These are phyloP conservation scores for Acacia concinna DNA, from an alignment of 331 rosid genomes.

Conservation along the genomic window DNA sequence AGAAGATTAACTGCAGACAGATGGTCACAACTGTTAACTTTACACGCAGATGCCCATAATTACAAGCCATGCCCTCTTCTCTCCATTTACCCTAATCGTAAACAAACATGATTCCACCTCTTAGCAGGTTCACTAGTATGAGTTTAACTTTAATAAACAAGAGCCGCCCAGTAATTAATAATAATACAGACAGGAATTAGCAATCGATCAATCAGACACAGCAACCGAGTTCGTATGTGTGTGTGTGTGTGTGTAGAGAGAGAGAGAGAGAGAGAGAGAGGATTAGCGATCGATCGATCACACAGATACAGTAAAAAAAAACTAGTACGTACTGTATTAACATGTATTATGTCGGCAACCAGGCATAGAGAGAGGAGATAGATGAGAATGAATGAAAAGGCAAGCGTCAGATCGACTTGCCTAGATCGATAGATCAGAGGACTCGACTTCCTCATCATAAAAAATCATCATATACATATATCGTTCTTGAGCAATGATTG, in stretches of 20 bases:
- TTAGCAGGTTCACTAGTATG: not conserved
- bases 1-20: too few relatives aligned
- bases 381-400: constrained; percentile 47
- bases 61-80: not conserved
- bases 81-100: too few relatives aligned
- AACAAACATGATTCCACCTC: not conserved
- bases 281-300: not conserved
- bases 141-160: not conserved
- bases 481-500: constrained; percentile 30
- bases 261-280: not conserved
- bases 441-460: constrained; percentile 31
- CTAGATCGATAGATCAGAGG: too few relatives aligned
- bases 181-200: not conserved
- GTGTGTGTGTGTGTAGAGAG: not conserved
- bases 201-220: not conserved
- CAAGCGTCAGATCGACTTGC: constrained; percentile 97
- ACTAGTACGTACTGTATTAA: too few relatives aligned
- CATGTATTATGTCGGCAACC: constrained; percentile 5
- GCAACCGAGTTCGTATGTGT: not conserved
- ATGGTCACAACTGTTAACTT: too few relatives aligned
- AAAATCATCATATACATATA: too few relatives aligned
- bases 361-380: not conserved
- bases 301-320: not conserved
- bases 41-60: too few relatives aligned
- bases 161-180: too few relatives aligned